A percentile compares a stretch with the other conserved stretches of the same genome.
phyloP scores from a whole-genome alignment of 23 red algal species.

The Agarophyton chilense region DNA sequence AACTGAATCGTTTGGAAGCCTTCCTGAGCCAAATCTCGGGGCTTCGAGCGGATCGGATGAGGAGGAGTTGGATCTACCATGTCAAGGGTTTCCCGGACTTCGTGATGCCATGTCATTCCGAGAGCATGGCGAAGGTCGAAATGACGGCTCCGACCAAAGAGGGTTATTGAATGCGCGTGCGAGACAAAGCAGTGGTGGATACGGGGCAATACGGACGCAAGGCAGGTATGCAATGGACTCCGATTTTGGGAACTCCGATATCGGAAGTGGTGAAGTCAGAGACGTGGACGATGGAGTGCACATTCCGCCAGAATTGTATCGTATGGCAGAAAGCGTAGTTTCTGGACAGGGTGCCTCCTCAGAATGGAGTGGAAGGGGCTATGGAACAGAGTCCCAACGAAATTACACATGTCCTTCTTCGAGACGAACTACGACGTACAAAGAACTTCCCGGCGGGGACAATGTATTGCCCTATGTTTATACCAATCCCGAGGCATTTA shows the following conservation, averaged over 20 bases:
- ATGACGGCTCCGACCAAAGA: neutral
- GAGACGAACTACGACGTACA: constrained; percentile 26
- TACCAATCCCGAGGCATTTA: constrained; percentile 76
- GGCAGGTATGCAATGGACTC: neutral
- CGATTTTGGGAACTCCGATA: neutral
- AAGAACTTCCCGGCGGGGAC: constrained; percentile 64
- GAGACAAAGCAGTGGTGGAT: neutral
- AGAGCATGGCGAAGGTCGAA: neutral
- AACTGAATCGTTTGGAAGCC: neutral
- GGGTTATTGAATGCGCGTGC: neutral
- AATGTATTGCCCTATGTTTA: constrained; percentile 86
- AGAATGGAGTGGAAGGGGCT: neutral
- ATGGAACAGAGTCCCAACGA: neutral
- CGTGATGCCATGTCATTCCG: neutral
- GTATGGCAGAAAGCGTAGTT: constrained; percentile 25
- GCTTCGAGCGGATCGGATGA: neutral
- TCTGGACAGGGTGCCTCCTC: constrained; percentile 10
- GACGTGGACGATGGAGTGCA: neutral
- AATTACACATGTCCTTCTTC: constrained; percentile 64
- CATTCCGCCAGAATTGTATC: constrained; percentile 11
- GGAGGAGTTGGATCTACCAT: neutral
- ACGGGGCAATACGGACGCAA: neutral
- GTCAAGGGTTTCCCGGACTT: neutral
- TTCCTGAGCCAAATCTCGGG: neutral
- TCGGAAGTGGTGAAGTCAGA: neutral